These are phyloP conservation scores for Saccharomyces hybrid DNA, from an alignment of 1,139 yeast species.

Conservation along the genomic window DNA sequence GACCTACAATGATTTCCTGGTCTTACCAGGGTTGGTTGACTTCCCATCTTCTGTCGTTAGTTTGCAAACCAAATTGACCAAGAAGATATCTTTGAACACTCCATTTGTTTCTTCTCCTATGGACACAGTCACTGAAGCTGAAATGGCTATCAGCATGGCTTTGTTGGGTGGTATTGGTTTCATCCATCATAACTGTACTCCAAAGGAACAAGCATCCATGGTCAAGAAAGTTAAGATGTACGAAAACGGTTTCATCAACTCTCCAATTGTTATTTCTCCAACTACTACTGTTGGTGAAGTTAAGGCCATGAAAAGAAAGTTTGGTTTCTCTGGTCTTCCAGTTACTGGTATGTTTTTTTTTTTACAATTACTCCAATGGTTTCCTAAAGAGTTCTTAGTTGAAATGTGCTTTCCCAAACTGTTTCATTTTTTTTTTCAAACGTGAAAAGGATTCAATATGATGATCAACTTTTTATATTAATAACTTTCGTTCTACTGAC, in stretches of 20 bases:
- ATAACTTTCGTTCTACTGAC: conserved; percentile 99
- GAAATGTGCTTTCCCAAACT: conserved; percentile 1
- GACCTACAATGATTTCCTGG: conserved; percentile 92
- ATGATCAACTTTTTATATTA: conserved; percentile 48
- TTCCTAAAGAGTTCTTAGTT: not conserved
- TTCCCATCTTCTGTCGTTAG: conserved; percentile 75
- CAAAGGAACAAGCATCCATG: conserved; percentile 98
- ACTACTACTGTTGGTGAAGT: conserved; percentile 73
- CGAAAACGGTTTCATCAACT: conserved; percentile 95
- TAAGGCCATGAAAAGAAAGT: conserved; percentile 55
- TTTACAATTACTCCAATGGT: not conserved
- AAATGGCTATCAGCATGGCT: conserved; percentile 99
- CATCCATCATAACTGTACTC: conserved; percentile 92
- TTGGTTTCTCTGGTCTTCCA: conserved; percentile 97
- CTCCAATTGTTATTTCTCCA: conserved; percentile 84
- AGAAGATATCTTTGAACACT: conserved; percentile 80
- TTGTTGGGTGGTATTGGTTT: conserved; percentile 98
- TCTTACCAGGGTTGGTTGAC: conserved; percentile 90
- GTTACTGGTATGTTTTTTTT: conserved; percentile 83
- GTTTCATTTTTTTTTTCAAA: conserved; percentile 3
- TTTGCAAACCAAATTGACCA: conserved; percentile 81
- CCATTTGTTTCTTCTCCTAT: conserved; percentile 98
- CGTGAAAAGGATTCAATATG: conserved; percentile 33
- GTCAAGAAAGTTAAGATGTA: conserved; percentile 92
- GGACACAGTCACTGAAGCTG: conserved; percentile 98